phyloP scores from a whole-genome alignment of 176 grass and related monocot genomes.

The Pharus latifolius region DNA sequence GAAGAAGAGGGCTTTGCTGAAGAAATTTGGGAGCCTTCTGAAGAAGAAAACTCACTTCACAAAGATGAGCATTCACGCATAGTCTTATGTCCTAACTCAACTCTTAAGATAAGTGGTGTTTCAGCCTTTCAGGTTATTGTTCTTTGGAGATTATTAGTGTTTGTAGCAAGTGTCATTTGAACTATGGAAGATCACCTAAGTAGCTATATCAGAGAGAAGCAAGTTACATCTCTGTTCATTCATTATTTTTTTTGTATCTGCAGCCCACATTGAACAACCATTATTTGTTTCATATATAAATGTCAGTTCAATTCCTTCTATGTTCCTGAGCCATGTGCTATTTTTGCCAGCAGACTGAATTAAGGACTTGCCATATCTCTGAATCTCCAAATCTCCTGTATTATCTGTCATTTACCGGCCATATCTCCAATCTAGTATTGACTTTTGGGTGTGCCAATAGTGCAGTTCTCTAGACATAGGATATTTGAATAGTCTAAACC shows the following conservation, averaged over 20 bases:
- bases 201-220: neutral
- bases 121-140: neutral
- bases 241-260: neutral
- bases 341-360: too few relatives aligned
- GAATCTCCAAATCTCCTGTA: too few relatives aligned
- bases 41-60: constrained; percentile 82
- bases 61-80: constrained; percentile 39
- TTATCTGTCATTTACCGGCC: too few relatives aligned
- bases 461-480: too few relatives aligned
- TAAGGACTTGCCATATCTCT: too few relatives aligned
- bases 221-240: neutral
- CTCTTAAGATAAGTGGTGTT: neutral
- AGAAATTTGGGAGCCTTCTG: constrained; percentile 80
- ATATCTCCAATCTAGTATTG: too few relatives aligned
- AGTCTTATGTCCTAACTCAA: neutral
- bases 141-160: neutral
- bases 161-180: constrained; percentile 1
- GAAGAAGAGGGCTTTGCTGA: constrained; percentile 85
- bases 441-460: too few relatives aligned
- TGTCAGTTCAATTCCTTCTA: neutral
- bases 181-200: neutral
- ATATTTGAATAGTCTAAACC: too few relatives aligned
- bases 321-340: neutral
- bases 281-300: neutral
- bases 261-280: neutral